A percentile compares a stretch with the other conserved stretches of the same genome.
phyloP scores from a whole-genome alignment of 352 stramenopile species.

The Pythium phragmitis region DNA sequence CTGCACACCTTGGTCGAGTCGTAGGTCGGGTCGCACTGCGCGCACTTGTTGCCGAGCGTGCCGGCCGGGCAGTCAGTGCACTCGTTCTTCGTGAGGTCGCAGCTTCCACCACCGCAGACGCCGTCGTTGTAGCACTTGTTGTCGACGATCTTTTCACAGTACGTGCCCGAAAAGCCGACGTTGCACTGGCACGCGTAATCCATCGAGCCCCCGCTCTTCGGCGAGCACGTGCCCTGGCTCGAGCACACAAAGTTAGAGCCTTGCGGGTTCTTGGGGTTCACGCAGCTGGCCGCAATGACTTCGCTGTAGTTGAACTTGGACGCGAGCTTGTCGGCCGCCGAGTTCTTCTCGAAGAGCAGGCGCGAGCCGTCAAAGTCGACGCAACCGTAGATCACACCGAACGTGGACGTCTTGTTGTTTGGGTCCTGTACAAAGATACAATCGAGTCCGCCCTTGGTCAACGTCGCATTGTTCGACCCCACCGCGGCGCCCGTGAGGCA shows the following conservation, averaged over 20 bases:
- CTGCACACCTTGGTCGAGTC: slow-evolving; percentile 49
- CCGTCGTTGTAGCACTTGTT: slow-evolving; percentile 69
- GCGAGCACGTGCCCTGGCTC: slow-evolving; percentile 60
- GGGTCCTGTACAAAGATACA: slow-evolving; percentile 25
- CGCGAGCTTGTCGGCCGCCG: slow-evolving; percentile 51
- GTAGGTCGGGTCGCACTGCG: slow-evolving; percentile 56
- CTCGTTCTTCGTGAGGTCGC: slow-evolving; percentile 58
- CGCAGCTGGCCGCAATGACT: slow-evolving; percentile 53
- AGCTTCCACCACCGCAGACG: slow-evolving; percentile 64
- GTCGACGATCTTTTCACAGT: slow-evolving; percentile 70
- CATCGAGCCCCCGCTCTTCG: slow-evolving; percentile 38
- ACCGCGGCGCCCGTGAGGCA: slow-evolving; percentile 21
- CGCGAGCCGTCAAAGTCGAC: slow-evolving; percentile 68
- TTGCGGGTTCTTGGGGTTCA: slow-evolving; percentile 49
- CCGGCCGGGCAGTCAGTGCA: slow-evolving; percentile 60
- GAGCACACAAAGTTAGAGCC: slow-evolving; percentile 68
- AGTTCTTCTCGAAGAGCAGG: slow-evolving; percentile 52
- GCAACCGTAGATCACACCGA: slow-evolving; percentile 73
- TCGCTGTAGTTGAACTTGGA: slow-evolving; percentile 59
- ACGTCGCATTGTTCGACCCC: slow-evolving; percentile 6
- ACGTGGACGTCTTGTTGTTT: slow-evolving; percentile 17
- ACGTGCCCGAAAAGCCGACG: slow-evolving; percentile 73
- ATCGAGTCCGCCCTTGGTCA: slow-evolving; percentile 33
- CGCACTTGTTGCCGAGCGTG: slow-evolving; percentile 68
- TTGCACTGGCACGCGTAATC: slow-evolving; percentile 68